Evolutionary conservation across 306 rosid species (phyloP).

Genomic region (Psophocarpus tetragonolobus): DNA sequence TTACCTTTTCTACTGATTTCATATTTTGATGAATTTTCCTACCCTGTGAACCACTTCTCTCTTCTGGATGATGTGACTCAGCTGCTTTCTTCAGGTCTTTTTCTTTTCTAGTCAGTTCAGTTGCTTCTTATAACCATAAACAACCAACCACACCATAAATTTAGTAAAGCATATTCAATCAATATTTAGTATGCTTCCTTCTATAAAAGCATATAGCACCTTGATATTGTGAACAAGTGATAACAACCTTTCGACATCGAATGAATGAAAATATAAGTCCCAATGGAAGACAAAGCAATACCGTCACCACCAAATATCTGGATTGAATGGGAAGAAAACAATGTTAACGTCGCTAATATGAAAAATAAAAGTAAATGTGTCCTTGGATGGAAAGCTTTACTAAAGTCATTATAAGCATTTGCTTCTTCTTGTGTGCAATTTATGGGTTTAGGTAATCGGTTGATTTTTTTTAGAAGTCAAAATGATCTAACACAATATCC

Average conservation of each 20-base stretch:
- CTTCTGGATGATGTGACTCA: conserved; percentile 88
- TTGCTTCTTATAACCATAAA: conserved; percentile 74
- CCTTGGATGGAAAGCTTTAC: neutral
- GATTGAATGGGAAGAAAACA: conserved; percentile 25
- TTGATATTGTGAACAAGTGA: conserved; percentile 98
- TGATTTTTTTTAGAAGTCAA: neutral
- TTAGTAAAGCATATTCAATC: neutral
- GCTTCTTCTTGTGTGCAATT: neutral
- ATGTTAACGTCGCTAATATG: conserved; percentile 1
- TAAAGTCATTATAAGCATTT: too few species aligned
- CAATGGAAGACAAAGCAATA: conserved; percentile 87
- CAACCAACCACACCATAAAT: conserved; percentile 36
- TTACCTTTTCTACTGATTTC: conserved; percentile 86
- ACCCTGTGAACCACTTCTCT: conserved; percentile 86
- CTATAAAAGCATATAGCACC: conserved; percentile 47
- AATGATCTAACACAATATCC: neutral
- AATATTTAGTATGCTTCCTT: neutral
- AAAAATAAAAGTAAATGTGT: neutral
- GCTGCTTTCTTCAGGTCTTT: conserved; percentile 92
- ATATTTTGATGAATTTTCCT: conserved; percentile 93
- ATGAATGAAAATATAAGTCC: conserved; percentile 88
- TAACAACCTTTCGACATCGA: conserved; percentile 95
- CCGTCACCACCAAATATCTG: conserved; percentile 99
- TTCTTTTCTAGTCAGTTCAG: conserved; percentile 88
- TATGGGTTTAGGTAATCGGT: neutral